These are phyloP conservation scores for Pseudopediastrum boryanum DNA, from an alignment of 139 green algal genomes.

Conservation along the genomic window DNA sequence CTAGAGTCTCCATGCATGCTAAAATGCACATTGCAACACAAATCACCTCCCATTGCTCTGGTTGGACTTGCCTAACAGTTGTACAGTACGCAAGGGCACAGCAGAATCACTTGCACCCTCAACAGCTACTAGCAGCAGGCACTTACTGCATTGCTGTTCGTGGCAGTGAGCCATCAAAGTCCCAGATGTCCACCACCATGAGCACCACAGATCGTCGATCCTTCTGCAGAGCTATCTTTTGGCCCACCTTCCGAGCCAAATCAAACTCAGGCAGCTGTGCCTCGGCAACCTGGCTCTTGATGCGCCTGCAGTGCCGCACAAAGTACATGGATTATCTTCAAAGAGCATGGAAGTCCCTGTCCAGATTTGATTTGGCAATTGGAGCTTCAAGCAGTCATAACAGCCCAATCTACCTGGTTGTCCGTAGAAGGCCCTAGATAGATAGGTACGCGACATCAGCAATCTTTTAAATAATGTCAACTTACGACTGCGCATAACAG, in stretches of 20 bases:
- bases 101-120: neutral
- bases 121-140: neutral
- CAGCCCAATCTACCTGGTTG: neutral
- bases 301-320: constrained; percentile 44
- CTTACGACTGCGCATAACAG: neutral
- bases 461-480: neutral
- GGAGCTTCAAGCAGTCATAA: neutral
- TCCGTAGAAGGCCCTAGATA: neutral
- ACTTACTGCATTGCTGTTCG: constrained; percentile 54
- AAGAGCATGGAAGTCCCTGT: neutral
- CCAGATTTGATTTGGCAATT: neutral
- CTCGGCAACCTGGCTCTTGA: constrained; percentile 74
- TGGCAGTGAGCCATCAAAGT: constrained; percentile 98
- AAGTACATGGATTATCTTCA: neutral
- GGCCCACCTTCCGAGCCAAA: constrained; percentile 74
- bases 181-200: constrained; percentile 87
- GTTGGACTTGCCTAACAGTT: too few relatives aligned
- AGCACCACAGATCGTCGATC: constrained; percentile 85
- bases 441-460: neutral
- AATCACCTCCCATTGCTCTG: too few relatives aligned
- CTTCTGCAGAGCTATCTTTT: constrained; percentile 80
- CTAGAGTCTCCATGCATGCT: too few relatives aligned
- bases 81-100: too few relatives aligned
- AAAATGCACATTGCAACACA: too few relatives aligned
- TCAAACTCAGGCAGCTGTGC: constrained; percentile 80